Evolutionary conservation across 805 yeast species (phyloP).

Genomic region (Candida maesae): DNA sequence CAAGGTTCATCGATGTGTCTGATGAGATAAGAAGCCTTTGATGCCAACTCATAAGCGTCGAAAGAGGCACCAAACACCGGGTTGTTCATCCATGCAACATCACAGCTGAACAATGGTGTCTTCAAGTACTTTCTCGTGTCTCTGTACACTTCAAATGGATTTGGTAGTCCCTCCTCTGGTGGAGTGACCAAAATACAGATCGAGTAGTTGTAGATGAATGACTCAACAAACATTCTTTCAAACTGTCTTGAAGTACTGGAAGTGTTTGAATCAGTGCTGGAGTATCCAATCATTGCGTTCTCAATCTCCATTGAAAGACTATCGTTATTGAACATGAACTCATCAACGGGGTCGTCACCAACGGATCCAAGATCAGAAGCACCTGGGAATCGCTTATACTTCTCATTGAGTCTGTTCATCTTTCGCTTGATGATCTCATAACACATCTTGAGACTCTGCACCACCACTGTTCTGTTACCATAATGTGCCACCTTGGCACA

Average conservation of each 20-base stretch:
- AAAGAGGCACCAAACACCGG: constrained; percentile 38
- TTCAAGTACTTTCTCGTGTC: constrained; percentile 31
- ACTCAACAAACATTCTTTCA: constrained; percentile 38
- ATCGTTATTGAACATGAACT: not conserved
- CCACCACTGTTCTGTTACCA: constrained; percentile 11
- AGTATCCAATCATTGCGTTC: constrained; percentile 3
- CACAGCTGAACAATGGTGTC: constrained; percentile 34
- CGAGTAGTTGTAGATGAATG: constrained; percentile 41
- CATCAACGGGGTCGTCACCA: not conserved
- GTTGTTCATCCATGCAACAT: constrained; percentile 39
- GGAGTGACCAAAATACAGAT: constrained; percentile 37
- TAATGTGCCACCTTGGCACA: constrained; percentile 33
- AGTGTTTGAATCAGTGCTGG: not conserved
- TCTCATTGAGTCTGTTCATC: constrained; percentile 13
- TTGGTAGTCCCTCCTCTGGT: constrained; percentile 33
- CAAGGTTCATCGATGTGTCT: constrained; percentile 10
- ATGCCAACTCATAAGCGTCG: constrained; percentile 33
- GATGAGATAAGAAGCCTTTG: constrained; percentile 33
- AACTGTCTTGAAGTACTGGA: constrained; percentile 9
- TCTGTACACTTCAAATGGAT: constrained; percentile 39
- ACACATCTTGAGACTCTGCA: constrained; percentile 32
- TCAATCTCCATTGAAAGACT: not conserved
- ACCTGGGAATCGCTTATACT: not conserved
- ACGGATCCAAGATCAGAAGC: not conserved
- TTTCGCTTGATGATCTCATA: constrained; percentile 32